A percentile compares a stretch with the other conserved stretches of the same genome.
These are phyloP conservation scores for Monosporozyma aerobia DNA, from an alignment of 805 yeast genomes.

Conservation along the genomic window DNA sequence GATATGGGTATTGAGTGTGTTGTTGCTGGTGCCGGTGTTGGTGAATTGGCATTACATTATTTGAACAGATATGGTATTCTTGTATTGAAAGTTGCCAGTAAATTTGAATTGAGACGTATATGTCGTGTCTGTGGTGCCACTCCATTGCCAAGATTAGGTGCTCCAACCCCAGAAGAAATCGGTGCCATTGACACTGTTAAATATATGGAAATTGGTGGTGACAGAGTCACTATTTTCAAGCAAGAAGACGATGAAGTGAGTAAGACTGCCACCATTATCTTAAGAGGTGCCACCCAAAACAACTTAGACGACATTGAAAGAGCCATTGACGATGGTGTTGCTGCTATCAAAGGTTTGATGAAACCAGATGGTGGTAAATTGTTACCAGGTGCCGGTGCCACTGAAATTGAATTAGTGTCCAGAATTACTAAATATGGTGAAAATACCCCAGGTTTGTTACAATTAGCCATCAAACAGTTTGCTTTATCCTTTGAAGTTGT, in stretches of 20 bases:
- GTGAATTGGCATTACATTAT: conserved; percentile 89
- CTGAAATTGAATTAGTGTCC: conserved; percentile 80
- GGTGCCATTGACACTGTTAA: conserved; percentile 83
- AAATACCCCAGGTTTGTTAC: conserved; percentile 84
- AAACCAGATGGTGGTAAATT: conserved; percentile 69
- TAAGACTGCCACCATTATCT: conserved; percentile 82
- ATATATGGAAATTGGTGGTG: conserved; percentile 93
- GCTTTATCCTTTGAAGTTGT: conserved; percentile 92
- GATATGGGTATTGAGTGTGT: conserved; percentile 83
- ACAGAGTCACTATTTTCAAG: conserved; percentile 87
- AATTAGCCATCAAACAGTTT: conserved; percentile 86
- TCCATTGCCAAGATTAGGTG: conserved; percentile 87
- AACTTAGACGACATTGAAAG: conserved; percentile 90
- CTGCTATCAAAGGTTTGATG: conserved; percentile 80
- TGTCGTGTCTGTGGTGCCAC: conserved; percentile 97
- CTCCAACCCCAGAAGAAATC: conserved; percentile 91
- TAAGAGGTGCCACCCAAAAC: conserved; percentile 95
- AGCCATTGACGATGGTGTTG: conserved; percentile 94
- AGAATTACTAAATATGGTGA: conserved; percentile 81
- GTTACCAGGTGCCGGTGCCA: conserved; percentile 94
- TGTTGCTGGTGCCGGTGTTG: conserved; percentile 89
- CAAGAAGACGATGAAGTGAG: conserved; percentile 57
- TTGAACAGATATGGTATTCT: conserved; percentile 77
- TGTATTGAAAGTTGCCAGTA: conserved; percentile 83
- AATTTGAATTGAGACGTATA: conserved; percentile 87